Evolutionary conservation across 352 stramenopile species (phyloP), one percentile per base, ranked within the genome.

Genomic region (Peronospora tabacina): DNA sequence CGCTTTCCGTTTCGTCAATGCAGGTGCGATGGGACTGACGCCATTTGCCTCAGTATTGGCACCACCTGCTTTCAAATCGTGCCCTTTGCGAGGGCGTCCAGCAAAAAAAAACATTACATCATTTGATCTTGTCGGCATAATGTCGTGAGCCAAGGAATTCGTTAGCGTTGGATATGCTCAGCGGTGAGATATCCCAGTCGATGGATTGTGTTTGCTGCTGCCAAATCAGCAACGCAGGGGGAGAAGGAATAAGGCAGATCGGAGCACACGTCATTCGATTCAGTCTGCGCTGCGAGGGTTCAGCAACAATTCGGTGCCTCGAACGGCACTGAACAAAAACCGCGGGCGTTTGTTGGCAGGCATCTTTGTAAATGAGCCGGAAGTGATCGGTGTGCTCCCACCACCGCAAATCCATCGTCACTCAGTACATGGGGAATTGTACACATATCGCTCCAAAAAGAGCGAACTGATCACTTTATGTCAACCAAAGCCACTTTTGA

Each of bases 241-340:
- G 50, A 60, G 49, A 7, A 38, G 20, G 37, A 19, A 32, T 38
- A 28, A 52, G 39, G 47, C 44, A 13, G 26, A 52, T 42, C 20
- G 34, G 39, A 52, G 40, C 40, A 58, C 38, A 55, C 53, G 52
- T 66, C 58, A 63, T 35, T 43, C 55, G 46, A 57, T 68, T 58
- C 56, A 65, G 51, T 44, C 44, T 55, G 44, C 40, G 34, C 26
- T 41, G 38, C 44, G 19, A 55, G 56, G 52, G 51, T 72, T 72
- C 64, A 72, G 64, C 52, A 70, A 54, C 51, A 62, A 63, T 70
- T 56, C 55, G 58, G 55, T 68, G 59, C 52, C 59, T 63, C 37
- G 54, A 61, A 49, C 46, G 37, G 49, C 50, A 56, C 32, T 54
- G 61, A 52, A 63, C 52, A 63, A 63, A 70, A 56, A 64, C 52